Conservation (phyloP, 1,139 yeast genomes). For the Meyerozyma elateridarum region DNA sequence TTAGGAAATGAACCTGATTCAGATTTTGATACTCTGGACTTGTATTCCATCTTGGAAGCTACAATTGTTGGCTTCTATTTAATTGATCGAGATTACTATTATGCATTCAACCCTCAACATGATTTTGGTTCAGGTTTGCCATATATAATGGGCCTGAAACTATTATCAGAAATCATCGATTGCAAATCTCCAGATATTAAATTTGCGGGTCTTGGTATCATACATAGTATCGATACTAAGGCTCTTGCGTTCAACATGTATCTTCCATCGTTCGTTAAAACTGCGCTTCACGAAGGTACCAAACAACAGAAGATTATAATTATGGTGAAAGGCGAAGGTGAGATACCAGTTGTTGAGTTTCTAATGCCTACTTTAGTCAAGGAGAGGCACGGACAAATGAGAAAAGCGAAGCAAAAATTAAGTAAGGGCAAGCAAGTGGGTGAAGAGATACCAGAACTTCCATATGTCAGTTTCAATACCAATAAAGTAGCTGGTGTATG, state of each 20-base stretch:
- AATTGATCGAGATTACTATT: conserved; percentile 14
- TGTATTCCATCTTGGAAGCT: conserved; percentile 46
- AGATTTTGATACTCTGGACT: conserved; percentile 31
- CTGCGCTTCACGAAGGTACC: conserved; percentile 17
- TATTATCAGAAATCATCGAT: conserved; percentile 8
- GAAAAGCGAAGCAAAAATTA: conserved; percentile 9
- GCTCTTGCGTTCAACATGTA: conserved; percentile 49
- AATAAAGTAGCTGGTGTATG: conserved; percentile 56
- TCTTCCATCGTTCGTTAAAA: conserved; percentile 37
- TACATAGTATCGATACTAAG: conserved; percentile 57
- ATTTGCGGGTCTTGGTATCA: conserved; percentile 43
- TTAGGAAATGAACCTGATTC: conserved; percentile 26
- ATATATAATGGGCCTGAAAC: not conserved
- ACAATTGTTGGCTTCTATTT: conserved; percentile 48
- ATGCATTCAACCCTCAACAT: not conserved
- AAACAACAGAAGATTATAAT: no score
- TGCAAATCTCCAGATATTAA: conserved; percentile 10
- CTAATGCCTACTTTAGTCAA: conserved; percentile 20
- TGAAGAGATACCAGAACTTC: conserved; percentile 20
- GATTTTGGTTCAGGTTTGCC: not conserved
- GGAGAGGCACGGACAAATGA: conserved; percentile 10
- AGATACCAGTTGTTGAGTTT: conserved; percentile 35
- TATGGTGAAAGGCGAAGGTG: conserved; percentile 63
- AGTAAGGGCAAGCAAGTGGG: conserved; percentile 7
- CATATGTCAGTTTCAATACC: conserved; percentile 49